phyloP scores from a whole-genome alignment of 1,139 yeast species.

The Arxiozyma slooffiae region DNA sequence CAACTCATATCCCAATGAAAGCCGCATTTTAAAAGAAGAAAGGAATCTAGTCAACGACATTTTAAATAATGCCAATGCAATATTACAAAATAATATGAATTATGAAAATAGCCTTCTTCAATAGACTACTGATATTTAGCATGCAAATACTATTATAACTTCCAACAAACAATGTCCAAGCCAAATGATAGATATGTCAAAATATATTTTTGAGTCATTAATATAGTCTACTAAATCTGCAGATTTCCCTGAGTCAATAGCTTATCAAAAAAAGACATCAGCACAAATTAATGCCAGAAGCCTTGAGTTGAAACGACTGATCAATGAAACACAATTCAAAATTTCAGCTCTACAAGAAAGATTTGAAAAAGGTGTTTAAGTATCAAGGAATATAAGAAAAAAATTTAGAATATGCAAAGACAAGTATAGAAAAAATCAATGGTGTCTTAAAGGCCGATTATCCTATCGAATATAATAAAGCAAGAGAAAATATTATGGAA shows the following conservation, averaged over 20 bases:
- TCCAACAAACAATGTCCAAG: conserved; percentile 16
- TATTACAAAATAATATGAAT: conserved; percentile 9
- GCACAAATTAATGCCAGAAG: conserved; percentile 27
- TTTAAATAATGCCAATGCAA: conserved; percentile 1
- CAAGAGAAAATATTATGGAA: conserved; percentile 25
- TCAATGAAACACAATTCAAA: conserved; percentile 17
- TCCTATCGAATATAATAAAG: conserved; percentile 29
- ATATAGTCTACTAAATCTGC: conserved; percentile 22
- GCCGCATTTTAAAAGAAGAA: background rate
- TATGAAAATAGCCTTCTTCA: conserved; percentile 2
- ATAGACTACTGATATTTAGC: background rate
- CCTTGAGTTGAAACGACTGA: conserved; percentile 23
- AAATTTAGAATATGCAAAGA: conserved; percentile 16
- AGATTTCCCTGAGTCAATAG: conserved; percentile 27
- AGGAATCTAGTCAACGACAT: background rate
- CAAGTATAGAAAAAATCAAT: conserved; percentile 17
- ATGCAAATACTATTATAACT: conserved; percentile 5
- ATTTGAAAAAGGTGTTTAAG: conserved; percentile 18
- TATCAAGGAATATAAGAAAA: conserved; percentile 15
- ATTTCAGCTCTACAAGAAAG: conserved; percentile 14
- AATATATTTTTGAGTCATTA: conserved; percentile 25
- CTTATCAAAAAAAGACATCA: conserved; percentile 28
- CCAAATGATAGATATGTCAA: conserved; percentile 27
- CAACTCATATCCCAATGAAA: background rate
- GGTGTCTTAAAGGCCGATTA: conserved; percentile 16